Evolutionary conservation across 2,329 filamentous ascomycete species (phyloP).

Genomic region (Hypoxylon sp.): DNA sequence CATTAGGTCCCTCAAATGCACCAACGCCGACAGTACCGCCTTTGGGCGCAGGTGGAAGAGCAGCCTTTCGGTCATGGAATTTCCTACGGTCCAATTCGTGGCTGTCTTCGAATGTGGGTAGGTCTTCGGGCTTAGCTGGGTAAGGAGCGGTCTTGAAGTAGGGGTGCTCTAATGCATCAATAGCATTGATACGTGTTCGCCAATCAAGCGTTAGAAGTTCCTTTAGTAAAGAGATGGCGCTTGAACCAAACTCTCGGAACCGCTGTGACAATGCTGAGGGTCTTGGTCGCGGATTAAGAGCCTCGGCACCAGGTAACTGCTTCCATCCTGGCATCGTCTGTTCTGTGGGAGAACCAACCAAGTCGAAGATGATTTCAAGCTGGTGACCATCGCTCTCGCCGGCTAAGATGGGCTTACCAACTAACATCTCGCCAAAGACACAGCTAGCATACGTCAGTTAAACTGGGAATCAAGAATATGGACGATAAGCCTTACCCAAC

Average conservation of each 20-base stretch:
- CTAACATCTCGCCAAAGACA: slow-evolving; percentile 97
- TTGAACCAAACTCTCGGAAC: slow-evolving; percentile 79
- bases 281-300: slow-evolving; percentile 72
- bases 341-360: slow-evolving; percentile 90
- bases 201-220: slow-evolving; percentile 91
- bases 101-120: slow-evolving; percentile 93
- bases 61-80: slow-evolving; percentile 86
- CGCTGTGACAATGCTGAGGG: slow-evolving; percentile 75
- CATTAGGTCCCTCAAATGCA: slow-evolving; percentile 63
- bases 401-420: slow-evolving; percentile 90
- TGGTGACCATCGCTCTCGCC: slow-evolving; percentile 92
- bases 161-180: slow-evolving; percentile 90
- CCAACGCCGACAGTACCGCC: slow-evolving; percentile 89
- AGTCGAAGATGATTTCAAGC: slow-evolving; percentile 91
- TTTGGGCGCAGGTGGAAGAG: slow-evolving; percentile 88
- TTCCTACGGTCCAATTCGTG: slow-evolving; percentile 96
- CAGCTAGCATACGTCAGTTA: slow-evolving; percentile 69
- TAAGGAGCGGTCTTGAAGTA: slow-evolving; percentile 87
- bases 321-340: slow-evolving; percentile 94
- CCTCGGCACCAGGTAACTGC: slow-evolving; percentile 82
- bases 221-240: slow-evolving; percentile 81
- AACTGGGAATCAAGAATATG: background rate
- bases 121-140: slow-evolving; percentile 84
- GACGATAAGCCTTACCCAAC: slow-evolving; percentile 75
- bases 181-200: slow-evolving; percentile 88